Conservation (phyloP, 164 flowering plant species). For the Piper betle region DNA sequence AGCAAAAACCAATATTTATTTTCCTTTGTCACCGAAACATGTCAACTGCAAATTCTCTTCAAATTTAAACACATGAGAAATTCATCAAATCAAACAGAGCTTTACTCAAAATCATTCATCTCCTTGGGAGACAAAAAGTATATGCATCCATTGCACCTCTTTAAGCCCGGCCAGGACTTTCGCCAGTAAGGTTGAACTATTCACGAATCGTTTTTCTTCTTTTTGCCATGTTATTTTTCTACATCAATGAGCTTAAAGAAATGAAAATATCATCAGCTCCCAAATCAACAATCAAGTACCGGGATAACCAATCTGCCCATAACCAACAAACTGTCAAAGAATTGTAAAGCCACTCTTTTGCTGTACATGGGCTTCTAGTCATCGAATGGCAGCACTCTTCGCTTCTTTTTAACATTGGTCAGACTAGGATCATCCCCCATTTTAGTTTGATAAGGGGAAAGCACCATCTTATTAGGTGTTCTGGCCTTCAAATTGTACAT, state of each 20-base stretch:
- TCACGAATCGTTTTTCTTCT: too few species aligned
- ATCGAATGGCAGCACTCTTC: background rate
- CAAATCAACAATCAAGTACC: too few species aligned
- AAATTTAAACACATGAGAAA: constrained; percentile 12
- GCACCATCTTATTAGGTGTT: constrained; percentile 15
- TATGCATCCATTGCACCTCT: constrained; percentile 16
- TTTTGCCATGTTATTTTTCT: too few species aligned
- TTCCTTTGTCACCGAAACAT: constrained; percentile 19
- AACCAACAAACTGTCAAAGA: too few species aligned
- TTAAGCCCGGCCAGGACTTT: constrained; percentile 8
- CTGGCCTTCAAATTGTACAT: constrained; percentile 21
- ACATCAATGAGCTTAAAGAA: too few species aligned
- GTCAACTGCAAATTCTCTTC: constrained; percentile 19
- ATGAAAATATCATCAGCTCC: too few species aligned
- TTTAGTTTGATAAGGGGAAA: constrained; percentile 14
- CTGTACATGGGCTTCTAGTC: too few species aligned
- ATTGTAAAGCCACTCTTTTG: too few species aligned
- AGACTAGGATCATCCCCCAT: constrained; percentile 23
- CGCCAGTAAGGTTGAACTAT: too few species aligned
- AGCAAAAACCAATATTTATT: constrained; percentile 6
- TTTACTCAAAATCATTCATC: constrained; percentile 24
- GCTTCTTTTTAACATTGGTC: background rate
- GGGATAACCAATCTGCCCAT: too few species aligned
- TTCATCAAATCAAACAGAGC: constrained; percentile 28
- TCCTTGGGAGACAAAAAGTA: constrained; percentile 21